Percentiles rank a stretch among this genome's conserved stretches.
Conservation (phyloP, 495 filamentous ascomycete species). For the Gamarada debralockiae region DNA sequence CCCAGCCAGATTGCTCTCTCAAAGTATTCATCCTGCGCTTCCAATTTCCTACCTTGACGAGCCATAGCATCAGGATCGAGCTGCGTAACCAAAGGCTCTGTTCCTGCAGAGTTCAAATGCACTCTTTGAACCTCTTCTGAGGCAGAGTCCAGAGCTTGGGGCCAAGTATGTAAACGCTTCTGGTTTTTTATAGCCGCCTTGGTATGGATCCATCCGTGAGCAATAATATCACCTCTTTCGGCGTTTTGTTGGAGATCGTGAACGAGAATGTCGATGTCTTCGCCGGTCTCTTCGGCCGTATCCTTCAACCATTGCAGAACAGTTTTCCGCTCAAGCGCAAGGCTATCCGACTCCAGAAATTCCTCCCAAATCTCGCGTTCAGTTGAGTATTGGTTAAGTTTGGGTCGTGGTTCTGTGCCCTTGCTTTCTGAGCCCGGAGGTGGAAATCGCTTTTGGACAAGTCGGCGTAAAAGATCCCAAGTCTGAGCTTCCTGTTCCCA, state of each 20-base stretch:
- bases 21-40: slow-evolving; percentile 76
- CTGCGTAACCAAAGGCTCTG: slow-evolving; percentile 73
- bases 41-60: slow-evolving; percentile 68
- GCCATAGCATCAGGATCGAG: slow-evolving; percentile 88
- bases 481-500: slow-evolving; percentile 77
- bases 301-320: slow-evolving; percentile 79
- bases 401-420: slow-evolving; percentile 12
- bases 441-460: slow-evolving; percentile 48
- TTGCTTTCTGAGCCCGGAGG: slow-evolving; percentile 10
- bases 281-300: slow-evolving; percentile 48
- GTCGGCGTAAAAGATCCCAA: slow-evolving; percentile 74
- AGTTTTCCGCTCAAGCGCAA: slow-evolving; percentile 62
- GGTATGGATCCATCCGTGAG: slow-evolving; percentile 88
- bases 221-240: slow-evolving; percentile 62
- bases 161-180: slow-evolving; percentile 69
- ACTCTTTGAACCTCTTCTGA: slow-evolving; percentile 50
- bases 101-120: slow-evolving; percentile 51
- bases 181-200: slow-evolving; percentile 83
- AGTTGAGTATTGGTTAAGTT: slow-evolving; percentile 52
- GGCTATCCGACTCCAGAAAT: slow-evolving; percentile 60
- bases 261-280: slow-evolving; percentile 71
- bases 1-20: slow-evolving; percentile 85
- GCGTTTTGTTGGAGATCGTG: slow-evolving; percentile 66
- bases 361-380: slow-evolving; percentile 61
- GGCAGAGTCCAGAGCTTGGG: slow-evolving; percentile 59